Conservation (phyloP, 257 asterid genomes). For the Craterostigma plantagineum region DNA sequence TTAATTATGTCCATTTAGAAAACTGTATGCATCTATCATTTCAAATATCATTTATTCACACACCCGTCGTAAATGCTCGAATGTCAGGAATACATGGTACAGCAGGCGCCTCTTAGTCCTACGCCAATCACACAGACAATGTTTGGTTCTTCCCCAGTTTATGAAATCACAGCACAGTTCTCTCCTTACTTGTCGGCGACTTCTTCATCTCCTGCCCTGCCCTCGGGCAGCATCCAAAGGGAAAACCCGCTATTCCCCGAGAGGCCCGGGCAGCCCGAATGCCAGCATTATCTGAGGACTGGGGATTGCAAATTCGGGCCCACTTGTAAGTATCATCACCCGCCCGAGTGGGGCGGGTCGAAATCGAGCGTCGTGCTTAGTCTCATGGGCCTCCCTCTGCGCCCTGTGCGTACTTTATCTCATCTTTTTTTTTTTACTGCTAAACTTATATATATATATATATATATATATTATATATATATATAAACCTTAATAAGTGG, state of each 20-base stretch:
- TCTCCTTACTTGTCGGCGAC: conserved; percentile 46
- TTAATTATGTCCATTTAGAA: not conserved
- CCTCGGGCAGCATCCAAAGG: conserved; percentile 43
- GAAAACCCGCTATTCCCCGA: conserved; percentile 58
- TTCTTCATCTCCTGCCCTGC: conserved; percentile 13
- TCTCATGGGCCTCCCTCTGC: conserved; percentile 77
- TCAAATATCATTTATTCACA: not conserved
- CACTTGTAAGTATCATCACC: conserved; percentile 87
- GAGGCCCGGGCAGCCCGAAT: conserved; percentile 82
- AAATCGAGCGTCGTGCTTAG: conserved; percentile 43
- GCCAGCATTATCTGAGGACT: conserved; percentile 63
- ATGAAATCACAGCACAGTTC: conserved; percentile 40
- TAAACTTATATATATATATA: too few relatives aligned
- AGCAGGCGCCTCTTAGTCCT: conserved; percentile 43
- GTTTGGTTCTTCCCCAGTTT: conserved; percentile 36
- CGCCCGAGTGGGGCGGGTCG: conserved; percentile 46
- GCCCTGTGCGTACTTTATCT: conserved; percentile 46
- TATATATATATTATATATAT: too few relatives aligned
- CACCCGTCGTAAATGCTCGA: too few relatives aligned
- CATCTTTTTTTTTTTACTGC: too few relatives aligned
- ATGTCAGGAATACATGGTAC: conserved; percentile 9
- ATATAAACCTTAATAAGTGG: not conserved
- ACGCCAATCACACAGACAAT: too few relatives aligned
- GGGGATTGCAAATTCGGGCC: conserved; percentile 85
- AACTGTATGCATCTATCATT: too few relatives aligned